A percentile compares a stretch with the other conserved stretches of the same genome.
These are phyloP conservation scores for Magnaporthales sp. DNA, from an alignment of 2,329 filamentous ascomycete genomes.

Conservation along the genomic window DNA sequence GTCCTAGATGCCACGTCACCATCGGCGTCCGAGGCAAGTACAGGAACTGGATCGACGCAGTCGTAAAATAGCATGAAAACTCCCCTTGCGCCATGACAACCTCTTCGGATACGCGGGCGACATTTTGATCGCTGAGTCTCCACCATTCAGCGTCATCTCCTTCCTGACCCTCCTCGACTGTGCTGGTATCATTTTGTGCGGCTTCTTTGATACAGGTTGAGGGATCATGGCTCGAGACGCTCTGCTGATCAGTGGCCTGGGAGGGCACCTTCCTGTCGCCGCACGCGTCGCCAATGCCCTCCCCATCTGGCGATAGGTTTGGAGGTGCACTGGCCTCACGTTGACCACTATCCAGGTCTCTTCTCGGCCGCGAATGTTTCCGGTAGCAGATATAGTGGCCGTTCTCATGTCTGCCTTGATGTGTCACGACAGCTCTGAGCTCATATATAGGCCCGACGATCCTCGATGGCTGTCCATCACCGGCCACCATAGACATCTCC, in stretches of 20 bases:
- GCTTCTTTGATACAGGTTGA: neutral
- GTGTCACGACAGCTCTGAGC: constrained; percentile 76
- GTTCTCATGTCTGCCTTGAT: constrained; percentile 86
- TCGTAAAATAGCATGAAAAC: constrained; percentile 99
- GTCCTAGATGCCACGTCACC: neutral
- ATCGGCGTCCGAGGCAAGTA: constrained; percentile 21
- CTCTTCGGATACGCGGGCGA: constrained; percentile 64
- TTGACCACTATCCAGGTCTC: neutral
- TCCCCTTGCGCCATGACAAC: constrained; percentile 63
- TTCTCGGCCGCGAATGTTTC: constrained; percentile 42
- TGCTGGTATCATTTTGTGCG: neutral
- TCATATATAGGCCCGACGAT: constrained; percentile 59
- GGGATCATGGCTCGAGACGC: constrained; percentile 8
- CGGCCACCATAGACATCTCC: constrained; percentile 63
- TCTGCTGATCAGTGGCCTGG: constrained; percentile 8
- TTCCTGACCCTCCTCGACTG: constrained; percentile 13
- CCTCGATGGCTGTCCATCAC: constrained; percentile 37
- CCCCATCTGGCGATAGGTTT: constrained; percentile 3
- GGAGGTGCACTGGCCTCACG: constrained; percentile 9
- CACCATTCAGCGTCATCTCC: constrained; percentile 60
- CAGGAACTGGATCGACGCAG: constrained; percentile 45
- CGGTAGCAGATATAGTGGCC: constrained; percentile 93
- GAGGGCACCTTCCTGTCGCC: neutral
- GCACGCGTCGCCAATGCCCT: neutral
- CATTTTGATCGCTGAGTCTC: constrained; percentile 82